These are phyloP conservation scores for Penicillium argentinense DNA, from an alignment of 495 filamentous ascomycete species.

Conservation along the genomic window DNA sequence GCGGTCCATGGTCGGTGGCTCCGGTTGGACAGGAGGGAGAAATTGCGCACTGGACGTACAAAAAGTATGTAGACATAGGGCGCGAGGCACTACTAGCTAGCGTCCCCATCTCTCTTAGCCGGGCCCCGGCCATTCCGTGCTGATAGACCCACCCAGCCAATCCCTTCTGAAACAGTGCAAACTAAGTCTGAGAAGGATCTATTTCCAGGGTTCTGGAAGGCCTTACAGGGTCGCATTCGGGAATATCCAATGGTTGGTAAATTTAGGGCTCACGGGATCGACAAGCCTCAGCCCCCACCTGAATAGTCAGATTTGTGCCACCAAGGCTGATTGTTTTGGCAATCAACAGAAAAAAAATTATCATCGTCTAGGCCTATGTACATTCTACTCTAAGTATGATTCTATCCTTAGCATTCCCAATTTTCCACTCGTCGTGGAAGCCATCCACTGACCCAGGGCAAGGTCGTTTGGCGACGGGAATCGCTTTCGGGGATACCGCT, in stretches of 20 bases:
- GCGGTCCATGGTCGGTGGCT: conserved; percentile 16
- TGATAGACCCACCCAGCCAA: neutral
- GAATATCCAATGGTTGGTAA: too few species aligned
- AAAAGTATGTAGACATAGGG: neutral
- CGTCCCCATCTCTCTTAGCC: neutral
- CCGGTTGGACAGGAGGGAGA: neutral
- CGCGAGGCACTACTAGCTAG: neutral
- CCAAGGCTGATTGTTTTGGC: too few species aligned
- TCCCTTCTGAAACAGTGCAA: neutral
- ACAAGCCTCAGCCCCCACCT: neutral
- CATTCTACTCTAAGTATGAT: neutral
- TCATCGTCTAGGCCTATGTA: conserved; percentile 2
- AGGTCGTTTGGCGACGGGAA: conserved; percentile 19
- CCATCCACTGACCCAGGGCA: conserved; percentile 31
- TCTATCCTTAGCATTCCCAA: conserved; percentile 20
- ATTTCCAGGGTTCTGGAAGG: neutral
- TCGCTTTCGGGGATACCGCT: conserved; percentile 26
- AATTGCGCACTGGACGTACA: neutral
- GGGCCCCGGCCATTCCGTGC: neutral
- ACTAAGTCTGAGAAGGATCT: neutral
- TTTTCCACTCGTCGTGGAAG: conserved; percentile 19
- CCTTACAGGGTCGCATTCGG: neutral
- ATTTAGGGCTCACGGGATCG: neutral
- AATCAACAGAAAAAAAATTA: too few species aligned
- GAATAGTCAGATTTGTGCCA: neutral